Evolutionary conservation across 2,329 filamentous ascomycete species (phyloP), one percentile per base, ranked within the genome.

Genomic region (Exophiala dermatitidis): DNA sequence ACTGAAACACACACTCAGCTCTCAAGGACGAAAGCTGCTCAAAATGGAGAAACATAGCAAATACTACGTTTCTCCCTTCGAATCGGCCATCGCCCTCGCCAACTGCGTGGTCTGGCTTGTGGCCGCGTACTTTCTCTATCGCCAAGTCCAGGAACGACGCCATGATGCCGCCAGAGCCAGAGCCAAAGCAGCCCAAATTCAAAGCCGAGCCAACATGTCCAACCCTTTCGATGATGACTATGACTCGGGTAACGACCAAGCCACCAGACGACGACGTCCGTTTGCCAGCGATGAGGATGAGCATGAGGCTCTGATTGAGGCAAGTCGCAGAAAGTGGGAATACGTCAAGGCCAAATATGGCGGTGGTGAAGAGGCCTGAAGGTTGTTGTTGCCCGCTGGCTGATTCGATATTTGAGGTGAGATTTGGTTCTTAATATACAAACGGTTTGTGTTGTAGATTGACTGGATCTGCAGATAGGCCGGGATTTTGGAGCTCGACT

Each of bases 61-160:
- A 19, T 28, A 9, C 38, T 26, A 36, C n/a, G 26, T 46, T 19
- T 32, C 44, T 4, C 30, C 44, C 9, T 28, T 51, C 45, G 45
- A 57, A 33, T 31, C 50, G 40, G 31, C 54, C 10, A 44, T 54
- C 38, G 55, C 51, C 34, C 29, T 52, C 30, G 45, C 30, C 31
- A 57, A 57, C 42, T 49, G 43, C 28, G 7, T 54, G 6, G 43
- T 48, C 30, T 57, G 55, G 55, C 41, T 54, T 5, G 28, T 54
- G 6, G 48, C 48, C 31, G 45, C 26, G n/a, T 46, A 42, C 34
- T 36, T 51, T 7, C 36, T 57, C 4, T 52, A 50, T 45, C 37
- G 48, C 26, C 37, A 19, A 26, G 33, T 50, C 10, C 52, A 46
- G 12, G 55, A 52, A n/a, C 48, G 46, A 26, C 42, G 48, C 30